These are phyloP conservation scores for Saccharomyces hybrid DNA, from an alignment of 1,139 yeast species.

Conservation along the genomic window DNA sequence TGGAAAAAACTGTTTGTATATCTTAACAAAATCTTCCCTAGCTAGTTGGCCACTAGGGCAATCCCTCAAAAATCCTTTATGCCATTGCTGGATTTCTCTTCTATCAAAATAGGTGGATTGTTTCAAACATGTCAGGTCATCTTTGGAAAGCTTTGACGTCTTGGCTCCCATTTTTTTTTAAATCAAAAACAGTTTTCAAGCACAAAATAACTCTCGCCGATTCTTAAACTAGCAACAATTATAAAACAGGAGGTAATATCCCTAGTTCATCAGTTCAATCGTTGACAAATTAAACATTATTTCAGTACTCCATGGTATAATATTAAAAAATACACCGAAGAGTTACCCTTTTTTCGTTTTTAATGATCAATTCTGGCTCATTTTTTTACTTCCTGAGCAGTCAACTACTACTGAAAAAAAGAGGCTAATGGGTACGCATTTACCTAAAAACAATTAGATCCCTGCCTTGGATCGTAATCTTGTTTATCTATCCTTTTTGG, in stretches of 20 bases:
- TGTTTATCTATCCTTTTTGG: neutral
- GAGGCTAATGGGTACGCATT: neutral
- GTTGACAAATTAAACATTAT: neutral
- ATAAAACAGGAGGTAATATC: neutral
- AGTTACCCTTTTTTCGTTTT: neutral
- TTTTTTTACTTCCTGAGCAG: neutral
- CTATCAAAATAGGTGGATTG: slow-evolving; percentile 88
- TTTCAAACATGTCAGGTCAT: slow-evolving; percentile 76
- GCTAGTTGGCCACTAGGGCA: slow-evolving; percentile 88
- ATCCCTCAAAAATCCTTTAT: slow-evolving; percentile 88
- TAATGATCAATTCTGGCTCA: neutral
- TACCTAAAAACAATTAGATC: neutral
- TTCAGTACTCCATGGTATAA: neutral
- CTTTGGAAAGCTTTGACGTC: slow-evolving; percentile 85
- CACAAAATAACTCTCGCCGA: neutral
- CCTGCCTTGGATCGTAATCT: neutral
- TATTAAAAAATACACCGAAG: neutral
- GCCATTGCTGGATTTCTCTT: slow-evolving; percentile 96
- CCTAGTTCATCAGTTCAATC: neutral
- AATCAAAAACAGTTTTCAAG: neutral
- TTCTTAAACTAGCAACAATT: neutral
- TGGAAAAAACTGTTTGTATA: slow-evolving; percentile 94
- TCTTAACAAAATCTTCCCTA: slow-evolving; percentile 81
- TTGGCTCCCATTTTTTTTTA: slow-evolving; percentile 73
- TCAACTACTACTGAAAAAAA: neutral